phyloP scores from a whole-genome alignment of 768 basidiomycete genomes.

The Goffeauzyma gilvescens region DNA sequence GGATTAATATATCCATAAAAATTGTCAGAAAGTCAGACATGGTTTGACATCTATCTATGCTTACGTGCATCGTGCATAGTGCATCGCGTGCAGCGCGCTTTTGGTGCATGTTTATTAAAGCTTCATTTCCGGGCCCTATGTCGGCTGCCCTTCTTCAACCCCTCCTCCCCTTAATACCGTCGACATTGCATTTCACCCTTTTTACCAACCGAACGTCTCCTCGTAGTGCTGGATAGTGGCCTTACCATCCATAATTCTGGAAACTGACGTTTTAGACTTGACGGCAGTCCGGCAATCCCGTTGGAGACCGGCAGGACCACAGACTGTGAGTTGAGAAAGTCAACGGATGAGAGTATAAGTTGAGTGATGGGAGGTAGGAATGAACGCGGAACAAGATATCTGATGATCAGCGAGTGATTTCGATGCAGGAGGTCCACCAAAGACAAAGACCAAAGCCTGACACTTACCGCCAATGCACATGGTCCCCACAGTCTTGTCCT shows the following conservation, averaged over 20 bases:
- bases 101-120: too few relatives aligned
- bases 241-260: conserved; percentile 6
- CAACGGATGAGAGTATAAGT: not conserved
- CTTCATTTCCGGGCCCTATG: too few relatives aligned
- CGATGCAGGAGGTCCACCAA: not conserved
- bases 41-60: too few relatives aligned
- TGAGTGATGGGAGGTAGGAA: not conserved
- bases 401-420: not conserved
- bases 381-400: not conserved
- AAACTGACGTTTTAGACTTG: not conserved
- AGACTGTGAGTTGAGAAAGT: conserved; percentile 1
- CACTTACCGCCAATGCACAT: not conserved
- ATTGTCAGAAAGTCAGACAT: too few relatives aligned
- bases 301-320: conserved; percentile 7
- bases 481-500: conserved; percentile 3
- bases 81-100: too few relatives aligned
- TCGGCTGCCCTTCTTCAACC: too few relatives aligned
- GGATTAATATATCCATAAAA: too few relatives aligned
- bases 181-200: too few relatives aligned
- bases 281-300: not conserved
- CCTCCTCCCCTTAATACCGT: too few relatives aligned
- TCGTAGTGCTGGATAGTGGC: conserved; percentile 4
- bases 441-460: conserved; percentile 3
- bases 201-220: conserved; percentile 12
- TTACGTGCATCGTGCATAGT: too few relatives aligned